Conservation (phyloP, 2,329 filamentous ascomycete genomes). For the Mycosphaerelloides madeirae region DNA sequence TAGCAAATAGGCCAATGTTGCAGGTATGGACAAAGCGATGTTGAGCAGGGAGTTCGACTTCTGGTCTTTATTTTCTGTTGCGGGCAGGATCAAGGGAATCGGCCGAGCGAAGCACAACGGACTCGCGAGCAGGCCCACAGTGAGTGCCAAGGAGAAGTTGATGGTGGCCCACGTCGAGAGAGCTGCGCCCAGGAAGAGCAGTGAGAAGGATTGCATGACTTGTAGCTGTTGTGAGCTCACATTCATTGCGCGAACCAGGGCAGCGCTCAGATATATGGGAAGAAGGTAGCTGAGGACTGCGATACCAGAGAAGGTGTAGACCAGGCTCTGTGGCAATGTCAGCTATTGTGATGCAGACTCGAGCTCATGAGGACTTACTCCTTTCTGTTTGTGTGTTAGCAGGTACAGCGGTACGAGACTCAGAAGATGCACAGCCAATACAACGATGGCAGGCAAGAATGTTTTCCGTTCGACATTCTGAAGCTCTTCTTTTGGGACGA, state of each 20-base stretch:
- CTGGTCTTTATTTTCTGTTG: neutral
- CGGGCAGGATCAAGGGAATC: neutral
- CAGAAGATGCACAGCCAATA: conserved; percentile 68
- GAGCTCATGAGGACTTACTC: conserved; percentile 50
- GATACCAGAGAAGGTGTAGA: conserved; percentile 38
- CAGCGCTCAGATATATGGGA: conserved; percentile 20
- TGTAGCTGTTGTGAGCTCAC: conserved; percentile 59
- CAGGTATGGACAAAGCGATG: conserved; percentile 10
- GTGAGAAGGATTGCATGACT: conserved; percentile 82
- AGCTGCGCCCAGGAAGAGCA: conserved; percentile 87
- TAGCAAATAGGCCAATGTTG: conserved; percentile 12
- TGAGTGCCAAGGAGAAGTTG: conserved; percentile 87
- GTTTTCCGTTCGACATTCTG: conserved; percentile 58
- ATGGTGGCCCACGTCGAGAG: conserved; percentile 88
- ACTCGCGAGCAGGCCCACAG: conserved; percentile 72
- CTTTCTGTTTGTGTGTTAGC: conserved; percentile 70
- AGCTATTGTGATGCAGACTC: neutral
- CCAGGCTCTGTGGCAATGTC: conserved; percentile 42
- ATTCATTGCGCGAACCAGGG: conserved; percentile 15
- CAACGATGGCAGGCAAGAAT: conserved; percentile 67
- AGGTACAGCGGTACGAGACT: conserved; percentile 76
- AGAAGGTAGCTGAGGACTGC: conserved; percentile 42
- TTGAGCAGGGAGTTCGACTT: neutral
- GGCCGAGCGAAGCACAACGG: conserved; percentile 70
- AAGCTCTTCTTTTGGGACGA: conserved; percentile 38